phyloP scores from a whole-genome alignment of 1,284 basidiomycete species.

The Naganishia sp. region DNA sequence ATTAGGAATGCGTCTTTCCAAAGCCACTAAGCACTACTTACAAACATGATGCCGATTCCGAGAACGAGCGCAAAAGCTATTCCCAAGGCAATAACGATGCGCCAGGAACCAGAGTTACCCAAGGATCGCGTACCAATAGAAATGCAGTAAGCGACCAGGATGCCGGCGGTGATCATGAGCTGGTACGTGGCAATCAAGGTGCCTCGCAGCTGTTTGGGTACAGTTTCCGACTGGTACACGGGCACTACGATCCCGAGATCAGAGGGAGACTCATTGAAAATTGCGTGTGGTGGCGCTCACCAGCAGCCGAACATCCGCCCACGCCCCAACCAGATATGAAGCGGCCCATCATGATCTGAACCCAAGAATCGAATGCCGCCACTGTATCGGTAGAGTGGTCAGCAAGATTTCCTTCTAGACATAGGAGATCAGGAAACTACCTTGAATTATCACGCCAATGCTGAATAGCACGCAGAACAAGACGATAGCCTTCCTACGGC shows the following conservation, averaged over 20 bases:
- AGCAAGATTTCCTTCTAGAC: neutral
- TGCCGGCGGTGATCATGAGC: slow-evolving; percentile 66
- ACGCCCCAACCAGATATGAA: slow-evolving; percentile 59
- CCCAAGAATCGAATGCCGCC: slow-evolving; percentile 38
- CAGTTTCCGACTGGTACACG: slow-evolving; percentile 56
- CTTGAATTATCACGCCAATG: slow-evolving; percentile 58
- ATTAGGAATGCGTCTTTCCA: neutral
- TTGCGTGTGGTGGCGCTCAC: slow-evolving; percentile 59
- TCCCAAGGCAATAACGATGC: slow-evolving; percentile 68
- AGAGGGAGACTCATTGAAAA: slow-evolving; percentile 44
- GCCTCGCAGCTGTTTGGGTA: slow-evolving; percentile 74
- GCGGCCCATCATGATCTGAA: slow-evolving; percentile 62
- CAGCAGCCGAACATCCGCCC: slow-evolving; percentile 71
- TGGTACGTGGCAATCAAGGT: slow-evolving; percentile 69
- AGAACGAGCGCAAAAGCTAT: slow-evolving; percentile 69
- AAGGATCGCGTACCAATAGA: slow-evolving; percentile 50
- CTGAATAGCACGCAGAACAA: slow-evolving; percentile 67
- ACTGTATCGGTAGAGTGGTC: neutral
- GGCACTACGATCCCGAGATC: slow-evolving; percentile 62
- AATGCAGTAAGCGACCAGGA: slow-evolving; percentile 67
- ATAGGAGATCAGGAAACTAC: slow-evolving; percentile 21
- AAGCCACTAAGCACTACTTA: slow-evolving; percentile 62
- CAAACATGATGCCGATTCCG: slow-evolving; percentile 68
- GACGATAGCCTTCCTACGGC: slow-evolving; percentile 70
- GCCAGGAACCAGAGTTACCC: slow-evolving; percentile 61